These are phyloP conservation scores for Phylloporus scabripes DNA, from an alignment of 768 basidiomycete species.

Conservation along the genomic window DNA sequence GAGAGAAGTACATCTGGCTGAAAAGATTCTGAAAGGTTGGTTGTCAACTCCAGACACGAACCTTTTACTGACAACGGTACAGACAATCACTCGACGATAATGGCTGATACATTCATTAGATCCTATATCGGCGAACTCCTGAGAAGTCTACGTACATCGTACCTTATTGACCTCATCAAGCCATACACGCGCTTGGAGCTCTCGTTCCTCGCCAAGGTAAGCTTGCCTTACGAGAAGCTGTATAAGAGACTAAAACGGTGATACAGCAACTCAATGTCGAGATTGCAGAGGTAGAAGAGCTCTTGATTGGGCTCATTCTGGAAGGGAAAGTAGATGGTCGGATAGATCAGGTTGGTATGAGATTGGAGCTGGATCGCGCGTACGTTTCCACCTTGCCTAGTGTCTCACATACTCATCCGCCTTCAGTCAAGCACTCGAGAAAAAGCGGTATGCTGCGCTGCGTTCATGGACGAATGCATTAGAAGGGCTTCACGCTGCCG, in stretches of 20 bases:
- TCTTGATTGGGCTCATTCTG: slow-evolving; percentile 87
- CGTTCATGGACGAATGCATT: slow-evolving; percentile 81
- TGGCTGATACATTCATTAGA: slow-evolving; percentile 92
- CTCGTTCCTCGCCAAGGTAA: slow-evolving; percentile 85
- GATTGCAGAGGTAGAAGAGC: slow-evolving; percentile 85
- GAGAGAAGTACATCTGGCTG: slow-evolving; percentile 94
- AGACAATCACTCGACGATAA: slow-evolving; percentile 95
- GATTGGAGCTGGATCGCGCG: slow-evolving; percentile 87
- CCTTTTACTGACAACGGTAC: slow-evolving; percentile 3
- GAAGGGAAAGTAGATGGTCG: slow-evolving; percentile 97
- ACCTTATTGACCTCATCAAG: slow-evolving; percentile 96
- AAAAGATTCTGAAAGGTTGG: slow-evolving; percentile 86
- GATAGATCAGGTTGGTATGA: slow-evolving; percentile 94
- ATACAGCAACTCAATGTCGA: slow-evolving; percentile 92
- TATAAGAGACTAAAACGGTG: neutral
- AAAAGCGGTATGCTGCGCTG: slow-evolving; percentile 76
- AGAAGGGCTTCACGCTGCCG: slow-evolving; percentile 67
- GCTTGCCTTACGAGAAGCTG: slow-evolving; percentile 5
- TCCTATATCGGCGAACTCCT: slow-evolving; percentile 96
- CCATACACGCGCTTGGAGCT: slow-evolving; percentile 95
- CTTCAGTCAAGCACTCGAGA: slow-evolving; percentile 77
- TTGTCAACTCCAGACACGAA: neutral
- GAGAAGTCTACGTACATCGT: slow-evolving; percentile 90
- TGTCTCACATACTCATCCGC: slow-evolving; percentile 2
- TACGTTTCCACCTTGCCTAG: slow-evolving; percentile 26